Evolutionary conservation across 2,329 filamentous ascomycete genomes (phyloP).

Genomic region (Calonectria henricotiae): DNA sequence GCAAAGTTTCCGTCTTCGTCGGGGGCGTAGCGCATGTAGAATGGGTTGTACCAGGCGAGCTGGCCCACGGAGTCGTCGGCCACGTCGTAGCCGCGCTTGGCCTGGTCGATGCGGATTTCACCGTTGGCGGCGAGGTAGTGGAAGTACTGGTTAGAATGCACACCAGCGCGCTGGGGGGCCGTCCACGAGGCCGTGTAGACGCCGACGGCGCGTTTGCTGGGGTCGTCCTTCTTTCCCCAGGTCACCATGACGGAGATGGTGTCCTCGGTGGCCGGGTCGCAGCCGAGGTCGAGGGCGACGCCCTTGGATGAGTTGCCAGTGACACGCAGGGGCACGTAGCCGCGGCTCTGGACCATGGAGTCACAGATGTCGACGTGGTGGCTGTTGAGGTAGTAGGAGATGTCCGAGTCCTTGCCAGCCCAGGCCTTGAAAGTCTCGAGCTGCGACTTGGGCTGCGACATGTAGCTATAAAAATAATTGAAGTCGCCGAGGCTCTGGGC

Average conservation of each 20-base stretch:
- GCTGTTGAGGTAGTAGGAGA: slow-evolving; percentile 96
- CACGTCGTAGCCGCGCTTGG: slow-evolving; percentile 94
- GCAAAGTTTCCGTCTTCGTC: slow-evolving; percentile 96
- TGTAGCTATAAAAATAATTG: slow-evolving; percentile 99
- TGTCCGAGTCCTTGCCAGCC: slow-evolving; percentile 93
- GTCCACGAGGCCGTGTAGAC: slow-evolving; percentile 98
- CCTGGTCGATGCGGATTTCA: slow-evolving; percentile 92
- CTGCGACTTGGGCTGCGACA: slow-evolving; percentile 93
- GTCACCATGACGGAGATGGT: slow-evolving; percentile 93
- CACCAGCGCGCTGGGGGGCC: slow-evolving; percentile 90
- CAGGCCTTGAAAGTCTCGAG: slow-evolving; percentile 95
- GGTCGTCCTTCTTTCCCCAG: slow-evolving; percentile 83
- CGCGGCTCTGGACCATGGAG: slow-evolving; percentile 84
- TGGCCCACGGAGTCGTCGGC: slow-evolving; percentile 83
- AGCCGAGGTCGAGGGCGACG: slow-evolving; percentile 84
- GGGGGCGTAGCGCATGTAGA: slow-evolving; percentile 95
- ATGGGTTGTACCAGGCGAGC: slow-evolving; percentile 92
- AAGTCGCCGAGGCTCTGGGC: slow-evolving; percentile 88
- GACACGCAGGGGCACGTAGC: slow-evolving; percentile 84
- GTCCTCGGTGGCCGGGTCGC: slow-evolving; percentile 87
- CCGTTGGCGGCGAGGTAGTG: slow-evolving; percentile 91
- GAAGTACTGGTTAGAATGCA: slow-evolving; percentile 98
- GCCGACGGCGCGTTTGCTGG: slow-evolving; percentile 82
- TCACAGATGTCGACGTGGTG: slow-evolving; percentile 96
- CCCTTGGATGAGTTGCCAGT: slow-evolving; percentile 85